phyloP scores from a whole-genome alignment of 2,329 filamentous ascomycete genomes.

The Akanthomyces lecanii region DNA sequence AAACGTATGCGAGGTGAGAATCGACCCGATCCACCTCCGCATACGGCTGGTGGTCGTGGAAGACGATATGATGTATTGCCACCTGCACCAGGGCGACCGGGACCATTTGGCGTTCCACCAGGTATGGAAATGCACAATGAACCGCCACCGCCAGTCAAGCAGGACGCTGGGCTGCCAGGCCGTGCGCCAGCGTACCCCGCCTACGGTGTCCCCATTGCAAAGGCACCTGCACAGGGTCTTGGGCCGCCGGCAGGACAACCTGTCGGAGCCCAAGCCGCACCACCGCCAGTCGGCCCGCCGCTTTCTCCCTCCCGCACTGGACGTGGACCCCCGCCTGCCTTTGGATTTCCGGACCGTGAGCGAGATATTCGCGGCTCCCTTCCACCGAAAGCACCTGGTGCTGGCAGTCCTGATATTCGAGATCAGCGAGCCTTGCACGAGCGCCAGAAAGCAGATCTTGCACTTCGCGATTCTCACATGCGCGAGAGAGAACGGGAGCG shows the following conservation, averaged over 20 bases:
- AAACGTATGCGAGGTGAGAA: slow-evolving; percentile 54
- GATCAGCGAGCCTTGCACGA: slow-evolving; percentile 33
- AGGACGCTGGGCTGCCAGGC: slow-evolving; percentile 35
- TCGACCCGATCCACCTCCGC: slow-evolving; percentile 56
- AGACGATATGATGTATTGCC: slow-evolving; percentile 46
- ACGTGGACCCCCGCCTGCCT: slow-evolving; percentile 39
- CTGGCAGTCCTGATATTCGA: slow-evolving; percentile 31
- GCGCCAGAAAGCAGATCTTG: slow-evolving; percentile 31
- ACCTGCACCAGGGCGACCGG: slow-evolving; percentile 29
- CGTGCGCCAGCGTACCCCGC: slow-evolving; percentile 37
- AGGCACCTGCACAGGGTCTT: slow-evolving; percentile 33
- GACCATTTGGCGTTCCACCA: slow-evolving; percentile 46
- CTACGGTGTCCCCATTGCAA: slow-evolving; percentile 45
- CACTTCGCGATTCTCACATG: slow-evolving; percentile 26
- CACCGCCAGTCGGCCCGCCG: slow-evolving; percentile 35
- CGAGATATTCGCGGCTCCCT: slow-evolving; percentile 34
- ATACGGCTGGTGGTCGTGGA: slow-evolving; percentile 44
- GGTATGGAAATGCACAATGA: slow-evolving; percentile 44
- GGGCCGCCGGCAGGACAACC: slow-evolving; percentile 21
- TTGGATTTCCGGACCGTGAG: slow-evolving; percentile 45
- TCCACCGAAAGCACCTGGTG: slow-evolving; percentile 35
- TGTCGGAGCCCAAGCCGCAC: slow-evolving; percentile 22
- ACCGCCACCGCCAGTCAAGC: slow-evolving; percentile 35
- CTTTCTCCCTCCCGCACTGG: slow-evolving; percentile 46
- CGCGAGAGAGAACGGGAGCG: slow-evolving; percentile 24